A percentile compares a stretch with the other conserved stretches of the same genome.
These are phyloP conservation scores for Mrakia hoshinonis DNA, from an alignment of 768 basidiomycete species.

Conservation along the genomic window DNA sequence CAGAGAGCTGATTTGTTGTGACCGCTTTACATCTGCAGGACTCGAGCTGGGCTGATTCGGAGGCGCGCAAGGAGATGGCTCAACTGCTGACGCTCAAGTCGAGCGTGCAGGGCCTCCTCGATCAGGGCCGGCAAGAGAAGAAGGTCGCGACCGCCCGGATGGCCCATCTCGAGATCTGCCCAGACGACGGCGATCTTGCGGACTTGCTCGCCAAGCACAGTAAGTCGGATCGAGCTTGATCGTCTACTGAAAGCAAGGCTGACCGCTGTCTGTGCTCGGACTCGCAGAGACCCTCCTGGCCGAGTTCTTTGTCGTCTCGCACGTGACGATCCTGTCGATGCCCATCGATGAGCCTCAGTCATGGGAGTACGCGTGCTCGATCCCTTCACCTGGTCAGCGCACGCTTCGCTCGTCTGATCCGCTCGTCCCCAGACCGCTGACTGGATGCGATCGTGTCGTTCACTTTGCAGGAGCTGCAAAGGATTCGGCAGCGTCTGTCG, in stretches of 20 bases:
- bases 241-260: neutral
- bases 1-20: neutral
- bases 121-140: slow-evolving; percentile 36
- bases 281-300: slow-evolving; percentile 54
- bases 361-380: slow-evolving; percentile 34
- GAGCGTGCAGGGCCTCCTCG: slow-evolving; percentile 51
- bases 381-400: neutral
- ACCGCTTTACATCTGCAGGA: slow-evolving; percentile 42
- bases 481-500: neutral
- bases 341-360: slow-evolving; percentile 49
- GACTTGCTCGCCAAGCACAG: slow-evolving; percentile 42
- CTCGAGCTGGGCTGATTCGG: slow-evolving; percentile 54
- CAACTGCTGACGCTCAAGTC: slow-evolving; percentile 54
- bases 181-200: slow-evolving; percentile 9
- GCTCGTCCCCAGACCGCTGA: slow-evolving; percentile 30
- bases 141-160: neutral
- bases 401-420: neutral
- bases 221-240: slow-evolving; percentile 8
- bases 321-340: slow-evolving; percentile 47
- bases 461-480: slow-evolving; percentile 43
- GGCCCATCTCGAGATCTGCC: slow-evolving; percentile 19
- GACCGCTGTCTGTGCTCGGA: neutral
- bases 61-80: slow-evolving; percentile 57
- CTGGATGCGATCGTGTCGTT: slow-evolving; percentile 36
- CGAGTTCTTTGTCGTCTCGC: slow-evolving; percentile 72